Evolutionary conservation across 2,329 filamentous ascomycete genomes (phyloP).

Genomic region (Colletotrichum graminicola): DNA sequence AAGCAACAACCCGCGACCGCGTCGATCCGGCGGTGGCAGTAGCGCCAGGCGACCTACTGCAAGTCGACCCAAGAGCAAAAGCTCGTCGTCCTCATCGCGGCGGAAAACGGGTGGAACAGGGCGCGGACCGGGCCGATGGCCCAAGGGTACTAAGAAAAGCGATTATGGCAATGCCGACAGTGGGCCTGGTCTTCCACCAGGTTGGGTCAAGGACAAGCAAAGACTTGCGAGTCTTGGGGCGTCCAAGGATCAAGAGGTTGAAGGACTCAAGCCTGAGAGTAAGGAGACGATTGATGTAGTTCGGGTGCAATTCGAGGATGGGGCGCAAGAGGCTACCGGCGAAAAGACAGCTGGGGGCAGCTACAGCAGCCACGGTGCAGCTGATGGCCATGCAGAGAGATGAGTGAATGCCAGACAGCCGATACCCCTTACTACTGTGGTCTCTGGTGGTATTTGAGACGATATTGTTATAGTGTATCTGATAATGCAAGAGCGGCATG

Average conservation of each 20-base stretch:
- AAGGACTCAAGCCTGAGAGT: slow-evolving; percentile 8
- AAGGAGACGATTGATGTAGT: slow-evolving; percentile 41
- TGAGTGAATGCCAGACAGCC: slow-evolving; percentile 21
- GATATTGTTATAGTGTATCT: slow-evolving; percentile 17
- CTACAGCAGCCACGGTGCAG: neutral
- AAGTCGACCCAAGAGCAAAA: slow-evolving; percentile 58
- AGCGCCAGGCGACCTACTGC: slow-evolving; percentile 44
- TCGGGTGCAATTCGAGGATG: slow-evolving; percentile 36
- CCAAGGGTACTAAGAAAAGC: slow-evolving; percentile 76
- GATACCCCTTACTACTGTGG: slow-evolving; percentile 20
- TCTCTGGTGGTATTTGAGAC: slow-evolving; percentile 16
- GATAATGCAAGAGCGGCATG: slow-evolving; percentile 15
- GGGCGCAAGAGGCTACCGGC: slow-evolving; percentile 1
- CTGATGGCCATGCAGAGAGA: slow-evolving; percentile 18
- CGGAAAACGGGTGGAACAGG: slow-evolving; percentile 73
- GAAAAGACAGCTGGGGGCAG: neutral
- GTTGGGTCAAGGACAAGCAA: slow-evolving; percentile 59
- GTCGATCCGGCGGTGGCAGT: slow-evolving; percentile 52
- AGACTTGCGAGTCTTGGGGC: slow-evolving; percentile 34
- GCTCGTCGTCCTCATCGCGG: slow-evolving; percentile 52
- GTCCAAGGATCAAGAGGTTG: slow-evolving; percentile 43
- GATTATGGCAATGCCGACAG: slow-evolving; percentile 76
- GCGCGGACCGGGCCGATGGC: slow-evolving; percentile 74
- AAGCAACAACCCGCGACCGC: slow-evolving; percentile 54
- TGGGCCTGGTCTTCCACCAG: slow-evolving; percentile 72